Evolutionary conservation across 257 asterid genomes (phyloP), one percentile per base, ranked within the genome.

Genomic region (Solanum commersonii): DNA sequence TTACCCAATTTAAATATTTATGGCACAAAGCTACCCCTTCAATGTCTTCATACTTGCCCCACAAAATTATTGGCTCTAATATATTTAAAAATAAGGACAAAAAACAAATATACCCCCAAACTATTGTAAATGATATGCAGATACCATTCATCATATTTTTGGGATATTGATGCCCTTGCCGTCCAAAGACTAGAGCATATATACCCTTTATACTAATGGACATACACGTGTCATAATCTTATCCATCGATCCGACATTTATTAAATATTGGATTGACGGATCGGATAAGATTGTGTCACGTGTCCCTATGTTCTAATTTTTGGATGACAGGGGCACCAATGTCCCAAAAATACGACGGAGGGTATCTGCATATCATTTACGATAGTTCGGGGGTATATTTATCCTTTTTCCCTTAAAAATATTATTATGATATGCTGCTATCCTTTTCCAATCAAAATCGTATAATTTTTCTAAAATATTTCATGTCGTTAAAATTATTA

Each of bases 31-130:
- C n/a, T 4, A 71, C 35, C 10, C 2, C n/a, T 71, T 8, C 22
- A 10, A 6, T 16, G 34, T 31, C 40, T 71, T 31, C n/a, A 15
- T 71, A 31, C 42, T 71, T 16, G 42, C 37, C 34, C 38, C 35
- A 68, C 33, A 0, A 68, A 68, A 68, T 29, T 68, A 27, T 68
- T 68, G 38, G 23, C 23, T 68, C 6, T 68, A 13, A 68, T 14
- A 29, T 15, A 2, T 68, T 10, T 27, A 0, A 3, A 68, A 33
- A 68, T 68, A 15, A 0, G 0, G 18, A 0, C 1, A 44, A 44
- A 44, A 44, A 0, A 12, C 0, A 44, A 44, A 12, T 12, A 44
- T 44, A 44, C 0, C 0, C 0, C 0, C 2, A 2, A 44, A 44
- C 0, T 12, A 44, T 44, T 0, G 18, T 46, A 46, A 46, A 46